These are phyloP conservation scores for Alternaria novae-zelandiae DNA, from an alignment of 2,329 filamentous ascomycete species.

Conservation along the genomic window DNA sequence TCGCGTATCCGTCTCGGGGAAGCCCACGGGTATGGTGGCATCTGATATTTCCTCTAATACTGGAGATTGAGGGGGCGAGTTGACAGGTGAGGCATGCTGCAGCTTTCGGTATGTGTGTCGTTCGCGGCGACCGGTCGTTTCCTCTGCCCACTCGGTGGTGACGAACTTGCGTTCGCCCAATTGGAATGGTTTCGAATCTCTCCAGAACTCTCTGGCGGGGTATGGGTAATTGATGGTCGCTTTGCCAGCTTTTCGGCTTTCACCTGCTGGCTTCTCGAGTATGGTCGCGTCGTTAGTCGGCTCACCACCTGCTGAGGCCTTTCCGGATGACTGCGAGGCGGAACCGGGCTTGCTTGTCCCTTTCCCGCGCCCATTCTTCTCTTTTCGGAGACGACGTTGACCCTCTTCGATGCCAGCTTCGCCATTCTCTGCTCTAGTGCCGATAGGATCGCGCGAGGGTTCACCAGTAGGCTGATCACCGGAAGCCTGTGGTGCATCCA, in stretches of 20 bases:
- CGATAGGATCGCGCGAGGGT: too few relatives aligned
- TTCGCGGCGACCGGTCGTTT: conserved; percentile 12
- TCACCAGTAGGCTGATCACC: background rate
- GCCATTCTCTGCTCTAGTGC: too few relatives aligned
- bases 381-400: too few relatives aligned
- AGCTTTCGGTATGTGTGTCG: background rate
- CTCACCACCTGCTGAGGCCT: background rate
- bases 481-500: background rate
- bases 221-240: background rate
- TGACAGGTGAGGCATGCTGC: conserved; percentile 2
- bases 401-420: too few relatives aligned
- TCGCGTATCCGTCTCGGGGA: background rate
- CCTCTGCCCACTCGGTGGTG: conserved; percentile 1
- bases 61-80: conserved; percentile 10
- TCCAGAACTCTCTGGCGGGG: background rate
- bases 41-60: too few relatives aligned
- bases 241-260: background rate
- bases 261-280: background rate
- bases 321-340: too few relatives aligned
- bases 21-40: background rate
- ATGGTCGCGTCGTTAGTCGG: background rate
- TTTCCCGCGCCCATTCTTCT: too few relatives aligned
- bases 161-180: background rate
- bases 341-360: too few relatives aligned
- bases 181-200: background rate